Evolutionary conservation across 371 early-diverging fungal genomes (phyloP).

Genomic region (Mucor piriformis): DNA sequence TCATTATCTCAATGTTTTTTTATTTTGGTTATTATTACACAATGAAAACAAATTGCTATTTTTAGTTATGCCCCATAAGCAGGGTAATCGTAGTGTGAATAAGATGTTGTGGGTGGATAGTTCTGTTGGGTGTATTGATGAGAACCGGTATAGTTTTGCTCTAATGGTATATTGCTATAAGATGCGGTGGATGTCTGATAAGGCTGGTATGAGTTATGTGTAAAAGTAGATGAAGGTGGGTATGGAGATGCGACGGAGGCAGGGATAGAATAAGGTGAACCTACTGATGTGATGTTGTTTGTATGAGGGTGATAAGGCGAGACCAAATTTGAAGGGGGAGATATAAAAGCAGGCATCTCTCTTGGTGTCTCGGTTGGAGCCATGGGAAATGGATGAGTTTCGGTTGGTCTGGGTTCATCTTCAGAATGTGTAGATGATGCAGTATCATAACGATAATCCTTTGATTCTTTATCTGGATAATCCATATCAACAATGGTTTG

Average conservation of each 20-base stretch:
- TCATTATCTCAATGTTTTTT: not conserved
- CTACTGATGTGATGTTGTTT: not conserved
- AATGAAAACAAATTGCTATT: not conserved
- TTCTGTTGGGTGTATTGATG: too few relatives aligned
- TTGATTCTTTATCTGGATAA: constrained; percentile 10
- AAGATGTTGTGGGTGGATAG: too few relatives aligned
- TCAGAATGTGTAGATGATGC: not conserved
- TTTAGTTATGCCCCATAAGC: not conserved
- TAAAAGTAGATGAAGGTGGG: not conserved
- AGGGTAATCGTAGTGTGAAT: not conserved
- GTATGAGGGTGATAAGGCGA: not conserved
- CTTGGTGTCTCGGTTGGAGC: not conserved
- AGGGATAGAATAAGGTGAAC: not conserved
- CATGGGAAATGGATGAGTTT: too few relatives aligned
- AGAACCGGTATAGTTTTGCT: not conserved
- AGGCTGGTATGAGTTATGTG: not conserved
- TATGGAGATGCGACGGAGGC: not conserved
- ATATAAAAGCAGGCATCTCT: not conserved
- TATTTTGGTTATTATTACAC: not conserved
- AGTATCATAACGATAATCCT: not conserved
- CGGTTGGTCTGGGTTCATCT: not conserved
- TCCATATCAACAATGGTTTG: constrained; percentile 8
- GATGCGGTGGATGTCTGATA: not conserved
- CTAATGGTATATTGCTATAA: not conserved
- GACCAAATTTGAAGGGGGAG: not conserved